These are phyloP conservation scores for Yarrowia phangngaensis DNA, from an alignment of 805 yeast species.

Conservation along the genomic window DNA sequence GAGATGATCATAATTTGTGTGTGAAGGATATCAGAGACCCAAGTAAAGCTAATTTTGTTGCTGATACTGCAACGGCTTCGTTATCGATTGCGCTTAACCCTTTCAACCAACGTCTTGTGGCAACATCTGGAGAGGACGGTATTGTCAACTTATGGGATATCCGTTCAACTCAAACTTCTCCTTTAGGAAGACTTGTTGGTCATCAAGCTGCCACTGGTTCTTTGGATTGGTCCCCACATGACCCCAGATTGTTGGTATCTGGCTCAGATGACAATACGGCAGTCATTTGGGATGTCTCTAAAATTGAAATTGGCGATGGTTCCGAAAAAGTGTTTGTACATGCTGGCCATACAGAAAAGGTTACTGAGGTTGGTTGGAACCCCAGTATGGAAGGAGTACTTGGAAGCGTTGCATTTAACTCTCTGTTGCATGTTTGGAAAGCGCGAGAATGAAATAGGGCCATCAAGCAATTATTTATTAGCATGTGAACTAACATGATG, in stretches of 20 bases:
- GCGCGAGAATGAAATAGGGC: too few relatives aligned
- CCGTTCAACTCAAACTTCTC: slow-evolving; percentile 44
- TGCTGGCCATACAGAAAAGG: slow-evolving; percentile 83
- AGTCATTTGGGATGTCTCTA: slow-evolving; percentile 38
- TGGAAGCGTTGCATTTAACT: slow-evolving; percentile 78
- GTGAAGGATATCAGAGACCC: slow-evolving; percentile 53
- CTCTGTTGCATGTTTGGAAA: slow-evolving; percentile 81
- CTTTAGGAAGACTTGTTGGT: slow-evolving; percentile 36
- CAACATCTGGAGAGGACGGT: slow-evolving; percentile 65
- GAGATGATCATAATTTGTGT: slow-evolving; percentile 55
- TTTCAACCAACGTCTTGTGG: slow-evolving; percentile 52
- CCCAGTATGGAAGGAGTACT: slow-evolving; percentile 64
- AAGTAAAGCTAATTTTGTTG: slow-evolving; percentile 11
- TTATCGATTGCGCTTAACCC: slow-evolving; percentile 57
- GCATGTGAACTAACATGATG: too few relatives aligned
- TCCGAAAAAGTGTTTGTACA: slow-evolving; percentile 55
- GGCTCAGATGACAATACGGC: slow-evolving; percentile 60
- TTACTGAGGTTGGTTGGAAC: slow-evolving; percentile 82
- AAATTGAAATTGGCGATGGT: slow-evolving; percentile 28
- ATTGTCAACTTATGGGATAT: slow-evolving; percentile 60
- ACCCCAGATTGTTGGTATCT: slow-evolving; percentile 54
- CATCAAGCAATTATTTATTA: too few relatives aligned
- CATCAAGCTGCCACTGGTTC: slow-evolving; percentile 59
- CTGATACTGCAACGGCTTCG: slow-evolving; percentile 23
- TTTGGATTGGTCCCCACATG: slow-evolving; percentile 67